Base-by-base conservation (phyloP, 1,139 yeast genomes). In the Debaryomyces fabryi region DNA sequence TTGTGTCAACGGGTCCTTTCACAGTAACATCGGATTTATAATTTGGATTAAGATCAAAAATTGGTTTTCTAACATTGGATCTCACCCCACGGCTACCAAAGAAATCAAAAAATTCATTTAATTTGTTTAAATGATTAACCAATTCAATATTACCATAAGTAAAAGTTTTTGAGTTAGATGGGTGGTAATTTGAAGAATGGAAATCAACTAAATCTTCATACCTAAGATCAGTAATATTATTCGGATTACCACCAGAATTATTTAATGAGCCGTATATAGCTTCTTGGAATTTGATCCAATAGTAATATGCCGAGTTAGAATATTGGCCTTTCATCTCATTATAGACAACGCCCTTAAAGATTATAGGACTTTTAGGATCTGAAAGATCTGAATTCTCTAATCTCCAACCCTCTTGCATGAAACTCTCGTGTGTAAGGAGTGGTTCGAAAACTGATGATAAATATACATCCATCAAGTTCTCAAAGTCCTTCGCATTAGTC, bases 311-410 rank as follows among this genome's bases (percentile, higher is more conserved):
- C 0, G 97, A 83, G 63, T 90, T 93, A 1, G 97, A 88, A 62
- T 90, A 83, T 69, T 93, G 98, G 5, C 99, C 99, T 67, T 95
- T 93, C 99, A 93, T 93, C 70, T 93, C 99, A 63, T 93, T 93
- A 67, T 88, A 93, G 1, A 93, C 99, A 30, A 93, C 99, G 35
- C 99, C 99, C 68, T 93, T 93, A 65, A 89, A 90, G 7, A 74
- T 76, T 43, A 93, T 64, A 1, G 89, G 87, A 15, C 88, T 76
- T 0, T 59, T 53, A 7, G 72, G 70, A 60, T 92, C 92, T 12
- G 74, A 64, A 4, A 83, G 69, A 44, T 75, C 77, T 48, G 81
- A 81, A 57, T 89, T 83, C 65, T 93, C 99, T 41, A 95, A 72
- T 64, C 99, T 82, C 99, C 99, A 93, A 35, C 99, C 99, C 70